These are phyloP conservation scores for Ophioceras dolichostomum DNA, from an alignment of 2,329 filamentous ascomycete genomes.

Conservation along the genomic window DNA sequence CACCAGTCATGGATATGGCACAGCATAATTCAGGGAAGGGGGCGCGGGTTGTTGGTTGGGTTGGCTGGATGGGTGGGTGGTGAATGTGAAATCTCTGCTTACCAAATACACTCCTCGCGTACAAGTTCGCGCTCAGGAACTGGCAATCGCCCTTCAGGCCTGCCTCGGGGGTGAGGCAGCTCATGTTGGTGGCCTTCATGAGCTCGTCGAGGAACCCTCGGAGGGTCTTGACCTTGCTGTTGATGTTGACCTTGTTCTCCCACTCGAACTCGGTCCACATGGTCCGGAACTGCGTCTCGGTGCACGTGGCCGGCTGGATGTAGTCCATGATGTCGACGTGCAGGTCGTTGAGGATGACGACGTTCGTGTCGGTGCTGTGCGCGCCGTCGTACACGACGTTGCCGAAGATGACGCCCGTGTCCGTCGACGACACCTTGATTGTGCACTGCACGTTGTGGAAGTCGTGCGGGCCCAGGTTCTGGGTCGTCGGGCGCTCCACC, in stretches of 20 bases:
- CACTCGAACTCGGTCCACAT: constrained; percentile 99
- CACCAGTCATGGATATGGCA: too few relatives aligned
- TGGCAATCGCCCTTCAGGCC: constrained; percentile 96
- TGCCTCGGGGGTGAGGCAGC: constrained; percentile 89
- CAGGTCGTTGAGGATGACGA: constrained; percentile 95
- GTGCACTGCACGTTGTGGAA: constrained; percentile 98
- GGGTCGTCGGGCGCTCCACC: constrained; percentile 88
- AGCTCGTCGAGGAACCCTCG: constrained; percentile 86
- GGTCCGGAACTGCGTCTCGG: constrained; percentile 96
- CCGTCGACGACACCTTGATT: constrained; percentile 95
- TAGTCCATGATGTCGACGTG: constrained; percentile 99
- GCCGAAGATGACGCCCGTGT: constrained; percentile 96
- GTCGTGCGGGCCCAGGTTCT: constrained; percentile 89
- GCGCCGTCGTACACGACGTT: constrained; percentile 96
- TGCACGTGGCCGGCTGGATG: constrained; percentile 93
- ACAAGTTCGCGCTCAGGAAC: constrained; percentile 93
- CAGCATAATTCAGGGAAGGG: too few relatives aligned
- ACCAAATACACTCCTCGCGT: constrained; percentile 97
- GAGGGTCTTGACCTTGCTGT: constrained; percentile 86
- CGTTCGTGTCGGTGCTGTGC: constrained; percentile 84
- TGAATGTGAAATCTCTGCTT: too few relatives aligned
- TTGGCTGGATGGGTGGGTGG: background rate
- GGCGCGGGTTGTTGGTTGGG: too few relatives aligned
- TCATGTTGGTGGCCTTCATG: constrained; percentile 99
- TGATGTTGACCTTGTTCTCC: constrained; percentile 99